These are phyloP conservation scores for Sporothrix schenckii DNA, from an alignment of 2,329 filamentous ascomycete genomes.

Conservation along the genomic window DNA sequence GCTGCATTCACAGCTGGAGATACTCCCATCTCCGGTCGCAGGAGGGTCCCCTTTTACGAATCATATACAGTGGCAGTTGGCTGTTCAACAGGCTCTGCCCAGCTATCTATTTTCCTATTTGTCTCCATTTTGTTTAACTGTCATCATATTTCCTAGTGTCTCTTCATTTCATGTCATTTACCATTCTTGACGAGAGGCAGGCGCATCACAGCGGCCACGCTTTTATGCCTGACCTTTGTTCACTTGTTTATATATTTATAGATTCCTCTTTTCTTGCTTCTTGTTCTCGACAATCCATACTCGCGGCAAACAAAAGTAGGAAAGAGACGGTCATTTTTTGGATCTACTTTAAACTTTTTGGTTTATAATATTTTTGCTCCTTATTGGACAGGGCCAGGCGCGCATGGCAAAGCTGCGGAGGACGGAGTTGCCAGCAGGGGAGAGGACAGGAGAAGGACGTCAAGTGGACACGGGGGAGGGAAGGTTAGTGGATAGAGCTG, in stretches of 20 bases:
- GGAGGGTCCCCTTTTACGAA: constrained; percentile 30
- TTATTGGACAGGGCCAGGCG: constrained; percentile 29
- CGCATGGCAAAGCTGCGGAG: constrained; percentile 27
- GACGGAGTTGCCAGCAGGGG: constrained; percentile 16
- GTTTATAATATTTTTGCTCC: constrained; percentile 30
- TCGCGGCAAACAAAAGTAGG: background rate
- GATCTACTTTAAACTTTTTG: constrained; percentile 21
- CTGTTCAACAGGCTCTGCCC: constrained; percentile 12
- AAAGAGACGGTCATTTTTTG: constrained; percentile 23
- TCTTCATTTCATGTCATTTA: constrained; percentile 34
- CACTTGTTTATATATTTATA: constrained; percentile 31
- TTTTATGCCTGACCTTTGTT: constrained; percentile 17
- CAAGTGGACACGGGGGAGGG: background rate
- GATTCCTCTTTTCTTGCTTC: constrained; percentile 33
- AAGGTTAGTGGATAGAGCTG: constrained; percentile 2
- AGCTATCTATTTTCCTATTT: constrained; percentile 32
- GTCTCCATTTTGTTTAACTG: constrained; percentile 8
- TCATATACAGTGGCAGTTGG: constrained; percentile 29
- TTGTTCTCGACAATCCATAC: background rate
- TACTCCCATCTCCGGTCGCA: background rate
- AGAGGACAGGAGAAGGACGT: background rate
- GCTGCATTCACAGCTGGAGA: background rate
- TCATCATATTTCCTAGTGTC: constrained; percentile 24
- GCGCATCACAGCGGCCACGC: constrained; percentile 12
- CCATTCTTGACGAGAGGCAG: constrained; percentile 29